phyloP scores from a whole-genome alignment of 2,329 filamentous ascomycete genomes.

The Scytalidium lignicola region DNA sequence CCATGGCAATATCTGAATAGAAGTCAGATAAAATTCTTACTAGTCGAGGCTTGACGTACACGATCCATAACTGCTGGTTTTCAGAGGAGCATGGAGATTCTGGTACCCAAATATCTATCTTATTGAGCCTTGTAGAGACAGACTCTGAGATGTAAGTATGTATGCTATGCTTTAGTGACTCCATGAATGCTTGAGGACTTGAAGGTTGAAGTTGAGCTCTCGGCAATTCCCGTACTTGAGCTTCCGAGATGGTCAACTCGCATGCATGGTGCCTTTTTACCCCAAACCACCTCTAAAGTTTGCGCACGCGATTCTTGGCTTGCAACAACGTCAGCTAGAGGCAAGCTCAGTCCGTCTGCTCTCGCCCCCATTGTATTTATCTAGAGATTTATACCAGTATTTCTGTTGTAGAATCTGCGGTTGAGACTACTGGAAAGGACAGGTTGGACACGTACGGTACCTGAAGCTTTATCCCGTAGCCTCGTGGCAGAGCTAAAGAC shows the following conservation, averaged over 20 bases:
- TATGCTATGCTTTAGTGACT: constrained; percentile 3
- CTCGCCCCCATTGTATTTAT: background rate
- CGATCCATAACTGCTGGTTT: constrained; percentile 6
- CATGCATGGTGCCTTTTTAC: background rate
- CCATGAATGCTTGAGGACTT: background rate
- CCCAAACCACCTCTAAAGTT: background rate
- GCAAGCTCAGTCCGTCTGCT: background rate
- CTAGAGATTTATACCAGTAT: background rate
- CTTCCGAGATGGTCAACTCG: background rate
- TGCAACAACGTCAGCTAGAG: background rate
- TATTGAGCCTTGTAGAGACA: constrained; percentile 12
- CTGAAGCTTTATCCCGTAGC: background rate
- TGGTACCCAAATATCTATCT: constrained; percentile 10
- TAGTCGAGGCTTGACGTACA: constrained; percentile 5
- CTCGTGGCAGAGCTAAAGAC: background rate
- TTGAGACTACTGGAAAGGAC: background rate
- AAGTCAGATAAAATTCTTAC: constrained; percentile 2
- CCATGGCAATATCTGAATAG: constrained; percentile 45
- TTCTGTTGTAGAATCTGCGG: no score
- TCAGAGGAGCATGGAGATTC: constrained; percentile 1
- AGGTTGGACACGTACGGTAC: background rate
- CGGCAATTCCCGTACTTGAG: background rate
- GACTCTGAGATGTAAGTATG: constrained; percentile 5
- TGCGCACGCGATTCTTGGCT: background rate
- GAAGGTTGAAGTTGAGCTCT: background rate